These are phyloP conservation scores for Pestalotiopsis sp. DNA, from an alignment of 2,329 filamentous ascomycete species.

Conservation along the genomic window DNA sequence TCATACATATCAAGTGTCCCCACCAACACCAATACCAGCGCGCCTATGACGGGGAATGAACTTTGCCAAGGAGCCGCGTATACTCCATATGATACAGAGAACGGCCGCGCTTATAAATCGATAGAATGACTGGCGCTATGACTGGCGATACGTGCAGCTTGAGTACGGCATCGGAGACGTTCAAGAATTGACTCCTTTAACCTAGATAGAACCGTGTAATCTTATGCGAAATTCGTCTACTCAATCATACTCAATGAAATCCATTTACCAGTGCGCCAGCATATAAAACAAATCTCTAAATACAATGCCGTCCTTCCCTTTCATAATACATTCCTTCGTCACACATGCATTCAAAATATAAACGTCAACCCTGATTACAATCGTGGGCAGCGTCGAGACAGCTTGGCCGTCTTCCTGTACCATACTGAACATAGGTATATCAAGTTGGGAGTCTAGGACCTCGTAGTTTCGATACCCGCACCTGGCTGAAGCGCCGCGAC, in stretches of 20 bases:
- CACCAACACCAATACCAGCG: no score
- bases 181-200: no score
- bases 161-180: no score
- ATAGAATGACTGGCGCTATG: no score
- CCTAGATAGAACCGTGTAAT: not conserved
- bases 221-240: not conserved
- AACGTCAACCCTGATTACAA: not conserved
- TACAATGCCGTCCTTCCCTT: not conserved
- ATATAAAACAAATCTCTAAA: not conserved
- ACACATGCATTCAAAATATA: not conserved
- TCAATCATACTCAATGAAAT: not conserved
- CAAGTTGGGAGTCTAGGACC: slow-evolving; percentile 15
- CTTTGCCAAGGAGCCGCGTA: no score
- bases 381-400: not conserved
- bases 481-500: slow-evolving; percentile 51
- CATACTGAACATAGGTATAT: not conserved
- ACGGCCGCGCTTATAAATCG: no score
- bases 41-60: no score
- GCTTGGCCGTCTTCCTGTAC: not conserved
- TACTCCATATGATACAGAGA: no score
- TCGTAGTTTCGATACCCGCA: slow-evolving; percentile 22
- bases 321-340: not conserved
- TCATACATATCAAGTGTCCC: no score
- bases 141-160: no score
- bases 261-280: not conserved